Evolutionary conservation across 148 eudicot species (phyloP).

Genomic region (Polygonum maritimum): DNA sequence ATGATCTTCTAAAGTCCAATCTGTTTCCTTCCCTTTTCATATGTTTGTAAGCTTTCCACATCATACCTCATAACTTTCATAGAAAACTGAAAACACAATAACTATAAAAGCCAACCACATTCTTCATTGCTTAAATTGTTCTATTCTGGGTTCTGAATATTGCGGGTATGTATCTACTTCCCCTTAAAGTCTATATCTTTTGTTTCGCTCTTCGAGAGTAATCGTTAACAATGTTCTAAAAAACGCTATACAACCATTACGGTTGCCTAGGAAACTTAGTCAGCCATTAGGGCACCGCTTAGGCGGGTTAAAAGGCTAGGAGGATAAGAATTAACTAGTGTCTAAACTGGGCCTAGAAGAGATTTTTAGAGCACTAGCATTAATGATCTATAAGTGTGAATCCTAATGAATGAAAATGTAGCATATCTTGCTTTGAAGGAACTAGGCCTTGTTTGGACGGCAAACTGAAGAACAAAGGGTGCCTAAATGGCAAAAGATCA

Average conservation of each 20-base stretch:
- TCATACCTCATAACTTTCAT: background rate
- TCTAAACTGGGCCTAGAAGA: no score
- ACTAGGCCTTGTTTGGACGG: no score
- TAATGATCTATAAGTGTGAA: background rate
- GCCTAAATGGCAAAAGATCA: no score
- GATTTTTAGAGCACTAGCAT: no score
- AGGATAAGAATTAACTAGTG: no score
- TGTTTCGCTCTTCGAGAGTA: background rate
- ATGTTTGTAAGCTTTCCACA: background rate
- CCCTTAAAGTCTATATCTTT: background rate
- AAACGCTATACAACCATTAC: no score
- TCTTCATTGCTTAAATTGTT: background rate
- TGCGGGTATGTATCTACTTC: background rate
- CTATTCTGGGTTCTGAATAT: background rate
- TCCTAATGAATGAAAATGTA: background rate
- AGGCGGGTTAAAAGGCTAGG: no score
- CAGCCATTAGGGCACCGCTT: no score
- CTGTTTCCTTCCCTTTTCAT: background rate
- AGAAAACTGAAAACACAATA: background rate
- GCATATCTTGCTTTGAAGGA: background rate
- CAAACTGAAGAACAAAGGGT: no score
- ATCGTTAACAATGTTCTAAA: no score
- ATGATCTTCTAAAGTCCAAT: background rate
- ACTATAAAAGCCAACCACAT: background rate
- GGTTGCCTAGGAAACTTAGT: no score